Evolutionary conservation across 208 protist genomes (phyloP).

Genomic region (Balamuthia mandrillaris): DNA sequence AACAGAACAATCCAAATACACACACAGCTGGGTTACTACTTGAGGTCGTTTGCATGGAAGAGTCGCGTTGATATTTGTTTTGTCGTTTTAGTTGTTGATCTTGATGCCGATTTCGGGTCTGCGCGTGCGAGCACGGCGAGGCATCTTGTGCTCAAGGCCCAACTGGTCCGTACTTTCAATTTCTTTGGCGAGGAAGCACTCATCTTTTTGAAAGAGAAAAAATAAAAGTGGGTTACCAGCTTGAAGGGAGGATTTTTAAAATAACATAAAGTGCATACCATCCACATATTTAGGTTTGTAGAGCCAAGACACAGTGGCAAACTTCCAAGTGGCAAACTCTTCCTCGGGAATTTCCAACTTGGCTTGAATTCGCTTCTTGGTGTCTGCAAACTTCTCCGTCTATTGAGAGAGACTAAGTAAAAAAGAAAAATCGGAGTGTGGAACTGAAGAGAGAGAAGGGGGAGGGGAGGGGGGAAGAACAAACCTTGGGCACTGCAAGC

Average conservation of each 20-base stretch:
- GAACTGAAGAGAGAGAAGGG: no score
- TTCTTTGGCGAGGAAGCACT: not conserved
- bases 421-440: not conserved
- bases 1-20: no score
- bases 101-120: not conserved
- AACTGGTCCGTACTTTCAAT: not conserved
- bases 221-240: not conserved
- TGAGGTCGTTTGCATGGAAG: not conserved
- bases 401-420: not conserved
- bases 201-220: no score
- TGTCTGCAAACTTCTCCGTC: constrained; percentile 2
- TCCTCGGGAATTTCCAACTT: constrained; percentile 37
- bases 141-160: constrained; percentile 32
- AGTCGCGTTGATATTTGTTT: not conserved
- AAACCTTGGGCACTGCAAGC: constrained; percentile 1
- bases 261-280: not conserved
- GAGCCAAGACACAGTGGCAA: not conserved
- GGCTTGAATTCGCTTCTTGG: not conserved
- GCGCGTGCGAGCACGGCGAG: not conserved
- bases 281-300: not conserved
- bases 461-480: not conserved
- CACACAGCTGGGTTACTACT: no score
- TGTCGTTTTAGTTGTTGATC: not conserved
- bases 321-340: constrained; percentile 39
- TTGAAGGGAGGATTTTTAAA: not conserved